A percentile compares a stretch with the other conserved stretches of the same genome.
phyloP scores from a whole-genome alignment of 306 rosid genomes.

The Cajanus cajan region DNA sequence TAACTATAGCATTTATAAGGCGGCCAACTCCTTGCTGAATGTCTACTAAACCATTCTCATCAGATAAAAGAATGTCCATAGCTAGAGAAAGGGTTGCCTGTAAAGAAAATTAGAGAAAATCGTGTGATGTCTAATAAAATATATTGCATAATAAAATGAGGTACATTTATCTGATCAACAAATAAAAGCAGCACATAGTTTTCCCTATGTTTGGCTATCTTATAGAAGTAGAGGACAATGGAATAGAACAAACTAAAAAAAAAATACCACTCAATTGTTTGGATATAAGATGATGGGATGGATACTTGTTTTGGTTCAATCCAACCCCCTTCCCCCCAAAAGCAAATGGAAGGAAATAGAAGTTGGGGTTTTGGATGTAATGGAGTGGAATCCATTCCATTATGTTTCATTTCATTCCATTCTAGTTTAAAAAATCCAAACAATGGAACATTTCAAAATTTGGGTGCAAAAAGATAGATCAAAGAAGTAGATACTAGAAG shows the following conservation, averaged over 20 bases:
- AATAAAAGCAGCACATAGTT: constrained; percentile 2
- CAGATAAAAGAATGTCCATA: constrained; percentile 91
- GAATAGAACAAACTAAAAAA: background rate
- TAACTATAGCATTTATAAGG: constrained; percentile 88
- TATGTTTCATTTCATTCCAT: background rate
- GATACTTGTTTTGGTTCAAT: background rate
- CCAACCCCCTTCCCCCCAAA: background rate
- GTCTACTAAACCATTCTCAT: constrained; percentile 85
- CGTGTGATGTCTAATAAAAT: constrained; percentile 13
- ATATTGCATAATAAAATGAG: constrained; percentile 19
- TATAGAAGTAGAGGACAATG: background rate
- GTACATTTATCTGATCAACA: background rate
- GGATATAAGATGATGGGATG: background rate
- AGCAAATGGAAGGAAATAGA: background rate
- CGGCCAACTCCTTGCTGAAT: constrained; percentile 98
- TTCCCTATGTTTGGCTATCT: background rate
- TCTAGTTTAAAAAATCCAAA: background rate
- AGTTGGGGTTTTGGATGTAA: background rate
- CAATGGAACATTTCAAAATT: background rate
- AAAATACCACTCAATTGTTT: background rate
- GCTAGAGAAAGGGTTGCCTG: constrained; percentile 96
- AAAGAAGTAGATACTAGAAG: background rate
- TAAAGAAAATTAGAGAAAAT: constrained; percentile 12
- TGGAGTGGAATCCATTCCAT: background rate
- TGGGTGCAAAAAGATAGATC: constrained; percentile 1